These are phyloP conservation scores for Suillus decipiens DNA, from an alignment of 768 basidiomycete genomes.

Conservation along the genomic window DNA sequence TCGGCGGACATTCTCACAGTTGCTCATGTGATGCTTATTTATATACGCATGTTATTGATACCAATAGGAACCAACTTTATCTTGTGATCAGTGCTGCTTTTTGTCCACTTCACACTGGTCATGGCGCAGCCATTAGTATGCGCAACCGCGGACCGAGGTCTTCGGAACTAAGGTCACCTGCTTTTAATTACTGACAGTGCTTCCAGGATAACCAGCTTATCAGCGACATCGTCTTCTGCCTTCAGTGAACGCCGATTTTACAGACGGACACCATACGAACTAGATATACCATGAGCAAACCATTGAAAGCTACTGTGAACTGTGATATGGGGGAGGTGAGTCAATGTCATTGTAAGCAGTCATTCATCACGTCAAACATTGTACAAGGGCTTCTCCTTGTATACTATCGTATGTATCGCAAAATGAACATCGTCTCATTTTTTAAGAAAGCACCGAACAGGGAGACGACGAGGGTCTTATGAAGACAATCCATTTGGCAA, in stretches of 20 bases:
- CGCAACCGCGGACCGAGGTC: background rate
- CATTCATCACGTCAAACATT: background rate
- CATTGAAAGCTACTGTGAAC: slow-evolving; percentile 46
- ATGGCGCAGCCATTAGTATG: background rate
- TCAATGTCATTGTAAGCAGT: background rate
- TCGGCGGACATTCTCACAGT: background rate
- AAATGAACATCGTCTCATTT: background rate
- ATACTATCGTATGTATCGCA: slow-evolving; percentile 41
- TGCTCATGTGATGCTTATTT: background rate
- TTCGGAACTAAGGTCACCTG: background rate
- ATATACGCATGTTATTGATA: background rate
- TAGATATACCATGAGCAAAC: slow-evolving; percentile 19
- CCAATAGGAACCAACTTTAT: background rate
- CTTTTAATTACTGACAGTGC: background rate
- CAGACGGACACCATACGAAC: background rate
- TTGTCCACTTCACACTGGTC: background rate
- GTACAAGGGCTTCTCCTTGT: slow-evolving; percentile 52
- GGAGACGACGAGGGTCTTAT: slow-evolving; percentile 54
- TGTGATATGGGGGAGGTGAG: slow-evolving; percentile 59
- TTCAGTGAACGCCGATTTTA: background rate
- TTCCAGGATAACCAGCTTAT: background rate
- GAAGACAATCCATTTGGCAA: slow-evolving; percentile 59
- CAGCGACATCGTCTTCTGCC: background rate
- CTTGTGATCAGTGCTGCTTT: background rate
- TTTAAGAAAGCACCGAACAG: slow-evolving; percentile 25